Base-by-base conservation (phyloP, 2,329 filamentous ascomycete species). In the Orbilia oligospora region DNA sequence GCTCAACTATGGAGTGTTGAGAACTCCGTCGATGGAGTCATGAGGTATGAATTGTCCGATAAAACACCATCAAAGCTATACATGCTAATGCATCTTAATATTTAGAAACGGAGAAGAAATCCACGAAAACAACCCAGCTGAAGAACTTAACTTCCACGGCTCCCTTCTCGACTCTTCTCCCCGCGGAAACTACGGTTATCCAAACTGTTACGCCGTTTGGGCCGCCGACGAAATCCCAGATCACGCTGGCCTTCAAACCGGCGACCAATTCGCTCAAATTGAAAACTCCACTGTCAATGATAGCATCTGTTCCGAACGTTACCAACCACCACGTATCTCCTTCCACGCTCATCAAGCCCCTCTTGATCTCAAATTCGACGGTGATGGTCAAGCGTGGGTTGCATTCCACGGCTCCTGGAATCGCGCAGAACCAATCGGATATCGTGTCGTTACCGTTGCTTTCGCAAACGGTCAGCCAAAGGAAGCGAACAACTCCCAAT, bases 341-440 rank as follows among this genome's bases (percentile, higher is more conserved):
- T 89, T 91, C 82, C 85, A 87, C 65, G 88, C 91, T 0, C 92
- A 94, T 82, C 90, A 88, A 82, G 91, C 92, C 0, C 92, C 92
- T 0, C 85, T 93, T 0, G 91, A 93, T 80, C 88, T 93, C 82
- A 89, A 89, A 79, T 94, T 94, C 85, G 86, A 88, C 80, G 82
- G 63, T 20, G 75, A 78, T 46, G 87, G 87, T 9, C 87, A 86
- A 1, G 91, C 90, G 0, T 93, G 89, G 84, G 85, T 94, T 24
- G 86, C 89, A 0, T 93, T 93, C 84, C 91, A 93, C 83, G 91
- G 92, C n/a, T 91, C 89, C 83, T 93, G 91, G 90, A 83, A 84
- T 85, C 84, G 48, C 36, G 81, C 83, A 16, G 81, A 81, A 1
- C 84, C 85, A 1, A 82, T 83, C 14, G 85, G 85, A 0, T 86